phyloP scores from a whole-genome alignment of 768 basidiomycete genomes.

The Boletus subcaerulescens region DNA sequence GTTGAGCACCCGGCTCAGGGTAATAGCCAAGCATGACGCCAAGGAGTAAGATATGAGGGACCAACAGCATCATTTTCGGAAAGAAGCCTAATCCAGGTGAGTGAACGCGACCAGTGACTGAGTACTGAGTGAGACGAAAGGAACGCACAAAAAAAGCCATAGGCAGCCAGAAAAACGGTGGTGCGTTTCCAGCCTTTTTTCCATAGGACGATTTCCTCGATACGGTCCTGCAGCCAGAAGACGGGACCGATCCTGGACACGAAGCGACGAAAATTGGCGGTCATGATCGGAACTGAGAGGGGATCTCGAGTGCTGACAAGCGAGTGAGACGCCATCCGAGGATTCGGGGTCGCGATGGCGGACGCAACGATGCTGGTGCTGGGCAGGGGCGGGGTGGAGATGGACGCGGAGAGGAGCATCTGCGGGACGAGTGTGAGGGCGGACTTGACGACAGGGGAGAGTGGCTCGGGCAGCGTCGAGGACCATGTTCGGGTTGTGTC shows the following conservation, averaged over 20 bases:
- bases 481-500: conserved; percentile 7
- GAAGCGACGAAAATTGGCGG: conserved; percentile 66
- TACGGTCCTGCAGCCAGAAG: conserved; percentile 87
- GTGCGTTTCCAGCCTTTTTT: conserved; percentile 72
- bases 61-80: conserved; percentile 64
- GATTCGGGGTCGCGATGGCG: conserved; percentile 25
- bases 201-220: conserved; percentile 87
- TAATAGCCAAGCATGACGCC: conserved; percentile 65
- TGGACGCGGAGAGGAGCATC: conserved; percentile 30
- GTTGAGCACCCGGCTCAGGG: conserved; percentile 38
- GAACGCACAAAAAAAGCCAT: conserved; percentile 75
- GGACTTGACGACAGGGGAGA: conserved; percentile 29
- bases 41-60: conserved; percentile 65
- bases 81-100: conserved; percentile 56
- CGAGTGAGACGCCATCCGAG: neutral
- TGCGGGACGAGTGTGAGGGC: conserved; percentile 40
- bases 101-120: neutral
- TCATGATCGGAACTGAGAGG: conserved; percentile 73
- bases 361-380: conserved; percentile 9
- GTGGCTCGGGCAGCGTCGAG: conserved; percentile 6
- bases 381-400: conserved; percentile 19
- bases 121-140: neutral
- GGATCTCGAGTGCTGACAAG: conserved; percentile 62
- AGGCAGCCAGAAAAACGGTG: conserved; percentile 68
- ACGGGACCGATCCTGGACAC: conserved; percentile 71